Evolutionary conservation across 1,139 yeast genomes (phyloP).

Genomic region (Lodderomyces margitis): DNA sequence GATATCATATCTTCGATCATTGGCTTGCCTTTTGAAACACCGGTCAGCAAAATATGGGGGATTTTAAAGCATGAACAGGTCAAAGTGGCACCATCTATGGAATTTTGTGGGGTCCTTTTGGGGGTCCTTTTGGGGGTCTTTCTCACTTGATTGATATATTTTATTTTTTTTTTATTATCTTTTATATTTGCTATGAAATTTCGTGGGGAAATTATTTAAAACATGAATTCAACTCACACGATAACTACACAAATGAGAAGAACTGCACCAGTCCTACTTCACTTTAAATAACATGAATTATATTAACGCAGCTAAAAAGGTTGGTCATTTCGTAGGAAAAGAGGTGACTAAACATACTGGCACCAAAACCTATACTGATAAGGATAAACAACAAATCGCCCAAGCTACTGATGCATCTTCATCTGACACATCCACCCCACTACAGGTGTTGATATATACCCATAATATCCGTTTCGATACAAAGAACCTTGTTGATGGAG

Average conservation of each 20-base stretch:
- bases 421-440: conserved; percentile 1
- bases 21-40: no score
- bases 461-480: conserved; percentile 28
- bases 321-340: not conserved
- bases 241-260: not conserved
- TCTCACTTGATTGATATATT: not conserved
- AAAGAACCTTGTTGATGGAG: conserved; percentile 21
- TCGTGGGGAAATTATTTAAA: not conserved
- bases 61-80: no score
- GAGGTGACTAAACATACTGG: conserved; percentile 2
- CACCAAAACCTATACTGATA: not conserved
- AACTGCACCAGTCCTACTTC: not conserved
- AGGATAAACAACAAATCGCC: not conserved
- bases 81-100: no score
- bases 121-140: no score
- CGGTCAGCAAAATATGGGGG: no score
- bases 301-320: not conserved
- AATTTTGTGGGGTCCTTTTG: no score
- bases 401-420: not conserved
- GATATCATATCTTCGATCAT: no score
- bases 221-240: not conserved
- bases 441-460: conserved; percentile 20
- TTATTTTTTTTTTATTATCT: not conserved
- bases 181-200: not conserved
- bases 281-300: not conserved